These are phyloP conservation scores for Clarireedia hainanense DNA, from an alignment of 2,329 filamentous ascomycete genomes.

Conservation along the genomic window DNA sequence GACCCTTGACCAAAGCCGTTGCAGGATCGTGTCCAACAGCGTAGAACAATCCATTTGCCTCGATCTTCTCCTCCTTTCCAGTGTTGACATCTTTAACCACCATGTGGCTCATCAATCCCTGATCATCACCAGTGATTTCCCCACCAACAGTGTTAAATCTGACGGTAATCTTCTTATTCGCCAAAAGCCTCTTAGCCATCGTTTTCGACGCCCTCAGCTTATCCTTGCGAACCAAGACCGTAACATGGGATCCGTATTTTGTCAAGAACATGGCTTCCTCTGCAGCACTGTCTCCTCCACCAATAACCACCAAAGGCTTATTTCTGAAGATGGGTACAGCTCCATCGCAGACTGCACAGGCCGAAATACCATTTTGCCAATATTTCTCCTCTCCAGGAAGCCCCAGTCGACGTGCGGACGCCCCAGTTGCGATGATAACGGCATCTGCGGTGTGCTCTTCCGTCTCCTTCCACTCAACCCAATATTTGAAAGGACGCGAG, in stretches of 20 bases:
- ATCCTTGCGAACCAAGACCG: conserved; percentile 83
- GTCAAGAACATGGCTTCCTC: conserved; percentile 97
- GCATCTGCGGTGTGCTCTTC: conserved; percentile 80
- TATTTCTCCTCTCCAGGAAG: conserved; percentile 87
- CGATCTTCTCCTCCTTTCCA: conserved; percentile 72
- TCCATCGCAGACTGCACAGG: conserved; percentile 95
- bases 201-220: conserved; percentile 81
- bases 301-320: conserved; percentile 91
- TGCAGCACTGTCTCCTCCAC: conserved; percentile 91
- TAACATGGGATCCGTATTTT: conserved; percentile 94
- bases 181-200: conserved; percentile 79
- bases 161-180: conserved; percentile 85
- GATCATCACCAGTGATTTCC: conserved; percentile 78
- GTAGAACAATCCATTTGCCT: conserved; percentile 92
- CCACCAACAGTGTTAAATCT: conserved; percentile 74
- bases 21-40: conserved; percentile 96
- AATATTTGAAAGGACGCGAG: conserved; percentile 81
- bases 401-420: conserved; percentile 76
- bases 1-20: conserved; percentile 80
- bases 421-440: conserved; percentile 90
- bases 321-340: conserved; percentile 96
- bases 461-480: conserved; percentile 82
- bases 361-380: conserved; percentile 95
- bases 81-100: conserved; percentile 72
- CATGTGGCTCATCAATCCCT: conserved; percentile 82